Conservation (phyloP, 139 green algal genomes). For the Chlamydomonas sphaeroides region DNA sequence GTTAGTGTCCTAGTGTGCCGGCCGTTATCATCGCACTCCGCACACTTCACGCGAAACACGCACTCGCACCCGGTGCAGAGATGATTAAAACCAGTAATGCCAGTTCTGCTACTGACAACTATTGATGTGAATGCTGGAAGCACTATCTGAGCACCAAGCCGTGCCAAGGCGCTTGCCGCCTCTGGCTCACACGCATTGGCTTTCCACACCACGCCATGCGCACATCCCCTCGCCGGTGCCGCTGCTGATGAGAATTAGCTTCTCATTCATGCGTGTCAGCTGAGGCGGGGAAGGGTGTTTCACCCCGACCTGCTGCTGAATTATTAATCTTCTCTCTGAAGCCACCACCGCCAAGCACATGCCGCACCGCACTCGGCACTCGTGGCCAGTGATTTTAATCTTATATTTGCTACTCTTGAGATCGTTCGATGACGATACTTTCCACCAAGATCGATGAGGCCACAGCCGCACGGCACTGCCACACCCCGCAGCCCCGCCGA, state of each 20-base stretch:
- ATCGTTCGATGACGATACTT: slow-evolving; percentile 21
- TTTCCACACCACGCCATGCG: no score
- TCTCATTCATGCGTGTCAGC: slow-evolving; percentile 45
- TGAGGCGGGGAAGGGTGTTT: not conserved
- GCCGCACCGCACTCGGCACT: not conserved
- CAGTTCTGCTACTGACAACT: slow-evolving; percentile 40
- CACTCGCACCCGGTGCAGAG: not conserved
- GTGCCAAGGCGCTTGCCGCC: not conserved
- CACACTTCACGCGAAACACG: not conserved
- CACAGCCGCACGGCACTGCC: not conserved
- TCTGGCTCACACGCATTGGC: not conserved
- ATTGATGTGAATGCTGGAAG: slow-evolving; percentile 39
- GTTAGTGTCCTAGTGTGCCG: no score
- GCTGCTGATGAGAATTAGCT: slow-evolving; percentile 27
- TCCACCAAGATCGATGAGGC: slow-evolving; percentile 46
- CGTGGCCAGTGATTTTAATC: slow-evolving; percentile 11
- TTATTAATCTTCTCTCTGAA: slow-evolving; percentile 43
- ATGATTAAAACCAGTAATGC: slow-evolving; percentile 39
- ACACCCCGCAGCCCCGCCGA: no score
- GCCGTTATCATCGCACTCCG: no score
- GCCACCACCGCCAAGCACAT: not conserved
- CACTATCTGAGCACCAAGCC: slow-evolving; percentile 18
- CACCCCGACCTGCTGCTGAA: not conserved
- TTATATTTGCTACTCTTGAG: slow-evolving; percentile 51
- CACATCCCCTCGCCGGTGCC: not conserved